Evolutionary conservation across 192 early-diverging fungal genomes (phyloP).

Genomic region (Coemansia sp.): DNA sequence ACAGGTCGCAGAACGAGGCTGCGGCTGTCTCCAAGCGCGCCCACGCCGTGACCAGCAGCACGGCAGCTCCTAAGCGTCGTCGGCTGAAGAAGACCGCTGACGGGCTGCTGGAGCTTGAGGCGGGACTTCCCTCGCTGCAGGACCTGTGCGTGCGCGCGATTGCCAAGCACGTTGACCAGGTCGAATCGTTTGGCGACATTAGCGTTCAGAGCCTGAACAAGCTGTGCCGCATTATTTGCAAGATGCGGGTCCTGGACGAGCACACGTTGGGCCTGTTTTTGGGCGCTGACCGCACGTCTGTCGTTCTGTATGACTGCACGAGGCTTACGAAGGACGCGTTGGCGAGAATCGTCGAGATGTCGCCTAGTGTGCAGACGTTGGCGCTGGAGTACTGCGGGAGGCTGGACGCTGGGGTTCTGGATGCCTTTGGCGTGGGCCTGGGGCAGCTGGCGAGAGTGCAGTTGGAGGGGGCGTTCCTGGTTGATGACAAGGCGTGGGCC

Average conservation of each 20-base stretch:
- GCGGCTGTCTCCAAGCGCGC: slow-evolving; percentile 17
- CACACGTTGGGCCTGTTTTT: slow-evolving; percentile 73
- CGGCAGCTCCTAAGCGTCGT: slow-evolving; percentile 5
- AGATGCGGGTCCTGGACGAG: slow-evolving; percentile 69
- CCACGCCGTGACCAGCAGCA: slow-evolving; percentile 2
- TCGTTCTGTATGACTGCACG: slow-evolving; percentile 83
- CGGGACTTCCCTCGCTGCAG: slow-evolving; percentile 61
- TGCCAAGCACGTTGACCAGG: slow-evolving; percentile 75
- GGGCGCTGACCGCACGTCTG: slow-evolving; percentile 57
- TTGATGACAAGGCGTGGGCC: slow-evolving; percentile 62
- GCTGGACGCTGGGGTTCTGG: slow-evolving; percentile 58
- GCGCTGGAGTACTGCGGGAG: slow-evolving; percentile 77
- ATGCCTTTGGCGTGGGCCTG: slow-evolving; percentile 45
- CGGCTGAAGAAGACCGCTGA: slow-evolving; percentile 48
- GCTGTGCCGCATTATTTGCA: slow-evolving; percentile 77
- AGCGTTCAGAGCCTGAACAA: slow-evolving; percentile 65
- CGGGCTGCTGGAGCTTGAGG: slow-evolving; percentile 57
- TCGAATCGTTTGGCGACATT: slow-evolving; percentile 87
- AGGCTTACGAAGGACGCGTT: slow-evolving; percentile 61
- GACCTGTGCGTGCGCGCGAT: slow-evolving; percentile 72
- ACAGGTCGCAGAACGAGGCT: slow-evolving; percentile 22
- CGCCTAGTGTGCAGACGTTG: slow-evolving; percentile 63
- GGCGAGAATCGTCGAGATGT: slow-evolving; percentile 64
- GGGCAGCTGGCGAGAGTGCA: slow-evolving; percentile 58
- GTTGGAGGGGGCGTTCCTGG: slow-evolving; percentile 73